phyloP scores from a whole-genome alignment of 2,329 filamentous ascomycete species.

The Thielaviopsis populi region DNA sequence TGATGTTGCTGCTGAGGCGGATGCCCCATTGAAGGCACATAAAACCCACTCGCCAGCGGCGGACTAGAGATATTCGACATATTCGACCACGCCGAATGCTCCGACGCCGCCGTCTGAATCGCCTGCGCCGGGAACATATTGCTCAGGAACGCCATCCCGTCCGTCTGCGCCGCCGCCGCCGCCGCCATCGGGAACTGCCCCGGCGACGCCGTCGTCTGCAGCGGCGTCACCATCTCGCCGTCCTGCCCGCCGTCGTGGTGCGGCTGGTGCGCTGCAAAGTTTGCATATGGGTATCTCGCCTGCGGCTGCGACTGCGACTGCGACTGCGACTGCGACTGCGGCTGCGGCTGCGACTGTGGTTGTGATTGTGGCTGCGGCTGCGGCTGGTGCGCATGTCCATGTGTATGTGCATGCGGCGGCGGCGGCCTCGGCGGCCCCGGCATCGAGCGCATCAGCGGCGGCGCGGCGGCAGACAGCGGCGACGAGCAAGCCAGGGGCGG shows the following conservation, averaged over 20 bases:
- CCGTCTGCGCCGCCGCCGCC: not conserved
- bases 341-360: not conserved
- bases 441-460: not conserved
- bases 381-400: not conserved
- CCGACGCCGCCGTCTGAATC: not conserved
- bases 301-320: not conserved
- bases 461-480: not conserved
- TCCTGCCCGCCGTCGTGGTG: not conserved
- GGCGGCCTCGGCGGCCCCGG: not conserved
- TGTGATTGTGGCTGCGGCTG: not conserved
- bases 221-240: not conserved
- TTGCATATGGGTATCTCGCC: not conserved
- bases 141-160: not conserved
- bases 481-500: not conserved
- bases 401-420: not conserved
- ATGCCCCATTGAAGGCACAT: not conserved
- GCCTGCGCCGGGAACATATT: not conserved
- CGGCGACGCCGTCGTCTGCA: not conserved
- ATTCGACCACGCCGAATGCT: not conserved
- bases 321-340: not conserved
- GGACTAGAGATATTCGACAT: not conserved
- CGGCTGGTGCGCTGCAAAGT: not conserved
- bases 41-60: not conserved
- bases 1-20: not conserved
- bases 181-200: not conserved